Evolutionary conservation across 2,329 filamentous ascomycete genomes (phyloP), one percentile per base, ranked within the genome.

Genomic region (Colletotrichum melonis): DNA sequence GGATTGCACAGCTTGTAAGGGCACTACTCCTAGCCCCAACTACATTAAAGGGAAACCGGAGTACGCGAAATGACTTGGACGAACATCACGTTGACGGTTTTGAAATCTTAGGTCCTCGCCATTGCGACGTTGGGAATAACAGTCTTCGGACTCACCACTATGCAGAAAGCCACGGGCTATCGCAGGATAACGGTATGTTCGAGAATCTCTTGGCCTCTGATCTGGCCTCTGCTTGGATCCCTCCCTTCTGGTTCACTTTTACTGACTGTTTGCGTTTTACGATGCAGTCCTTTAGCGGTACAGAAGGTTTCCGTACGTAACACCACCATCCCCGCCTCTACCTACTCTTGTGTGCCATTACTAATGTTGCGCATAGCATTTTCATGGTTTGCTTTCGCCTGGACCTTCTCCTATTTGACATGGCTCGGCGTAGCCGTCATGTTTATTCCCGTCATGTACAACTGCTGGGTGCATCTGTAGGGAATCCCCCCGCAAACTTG

Each of bases 391-490:
- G 57, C 71, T 4, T 76, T 76, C 26, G 60, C 74, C 28, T 76
- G 75, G 75, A 75, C 74, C 19, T 74, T 74, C 32, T 69, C 64
- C 46, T 76, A 76, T 35, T n/a, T 76, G 49, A 67, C 67, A 55
- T 76, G 75, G 75, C 64, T 75, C 8, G 70, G 71, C 14, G 62
- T 74, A 16, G 75, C 75, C 2, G 67, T 75, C 11, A 55, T 72
- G 24, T 68, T 75, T 63, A 67, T 74, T 4, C 75, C 75, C 11
- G 65, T 74, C 42, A 74, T 75, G 75, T 76, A 76, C 71, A 76
- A 76, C 35, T 75, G 71, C 38, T 76, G 75, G 75, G 75, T 75
- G 22, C 75, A 76, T 54, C 71, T 76, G 75, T 76, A 69, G 22
- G 73, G 19, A 6, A 2, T 4, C 16, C 35, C n/a, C 52, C 3